phyloP scores from a whole-genome alignment of 2,329 filamentous ascomycete species.

The Claviceps sp. region DNA sequence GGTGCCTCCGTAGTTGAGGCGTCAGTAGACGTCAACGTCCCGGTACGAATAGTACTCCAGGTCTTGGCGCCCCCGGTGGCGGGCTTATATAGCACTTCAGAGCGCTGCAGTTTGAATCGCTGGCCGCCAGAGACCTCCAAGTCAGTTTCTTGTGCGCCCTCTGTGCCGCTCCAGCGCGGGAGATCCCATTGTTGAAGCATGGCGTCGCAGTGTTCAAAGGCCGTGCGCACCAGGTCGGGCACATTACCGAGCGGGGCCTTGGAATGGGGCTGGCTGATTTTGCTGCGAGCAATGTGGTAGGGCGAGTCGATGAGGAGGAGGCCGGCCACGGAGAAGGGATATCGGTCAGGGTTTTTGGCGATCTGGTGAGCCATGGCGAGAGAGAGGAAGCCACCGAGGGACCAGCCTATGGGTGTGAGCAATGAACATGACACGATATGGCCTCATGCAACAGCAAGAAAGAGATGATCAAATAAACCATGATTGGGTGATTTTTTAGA shows the following conservation, averaged over 20 bases:
- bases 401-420: slow-evolving; percentile 14
- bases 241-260: slow-evolving; percentile 10
- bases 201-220: slow-evolving; percentile 17
- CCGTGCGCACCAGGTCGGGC: slow-evolving; percentile 14
- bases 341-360: slow-evolving; percentile 10
- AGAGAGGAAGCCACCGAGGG: slow-evolving; percentile 16
- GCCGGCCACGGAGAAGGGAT: slow-evolving; percentile 13
- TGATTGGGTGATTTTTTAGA: no score
- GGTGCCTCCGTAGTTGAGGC: not conserved
- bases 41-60: slow-evolving; percentile 8
- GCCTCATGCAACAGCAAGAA: not conserved
- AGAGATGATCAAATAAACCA: not conserved
- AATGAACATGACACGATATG: not conserved
- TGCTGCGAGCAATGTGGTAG: slow-evolving; percentile 12
- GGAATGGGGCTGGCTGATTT: slow-evolving; percentile 6
- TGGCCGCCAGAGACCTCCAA: slow-evolving; percentile 9
- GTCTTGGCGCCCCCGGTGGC: slow-evolving; percentile 3
- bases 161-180: slow-evolving; percentile 12
- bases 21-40: not conserved
- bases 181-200: slow-evolving; percentile 18
- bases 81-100: slow-evolving; percentile 12
- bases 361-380: slow-evolving; percentile 14
- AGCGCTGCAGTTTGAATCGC: slow-evolving; percentile 8
- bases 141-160: slow-evolving; percentile 6
- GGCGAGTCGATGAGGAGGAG: slow-evolving; percentile 18